Conservation (phyloP, 129 eudicot species). For the Sambucus nigra region DNA sequence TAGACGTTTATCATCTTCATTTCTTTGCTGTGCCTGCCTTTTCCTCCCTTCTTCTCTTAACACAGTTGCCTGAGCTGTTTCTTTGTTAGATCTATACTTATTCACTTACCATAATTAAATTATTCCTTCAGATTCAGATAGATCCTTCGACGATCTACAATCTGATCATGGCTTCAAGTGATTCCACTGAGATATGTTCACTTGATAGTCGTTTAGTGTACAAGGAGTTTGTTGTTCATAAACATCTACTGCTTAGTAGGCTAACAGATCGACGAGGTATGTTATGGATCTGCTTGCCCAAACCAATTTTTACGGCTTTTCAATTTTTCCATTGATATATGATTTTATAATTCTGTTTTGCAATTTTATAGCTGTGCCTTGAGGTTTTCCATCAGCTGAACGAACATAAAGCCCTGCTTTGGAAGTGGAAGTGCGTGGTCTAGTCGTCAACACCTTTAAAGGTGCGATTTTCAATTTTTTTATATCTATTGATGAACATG, state of each 20-base stretch:
- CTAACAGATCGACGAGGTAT: conserved; percentile 15
- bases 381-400: too few species aligned
- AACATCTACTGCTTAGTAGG: not conserved
- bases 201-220: not conserved
- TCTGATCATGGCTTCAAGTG: conserved; percentile 20
- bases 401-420: too few species aligned
- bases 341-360: not conserved
- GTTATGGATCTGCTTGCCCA: not conserved
- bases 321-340: not conserved
- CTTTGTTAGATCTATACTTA: conserved; percentile 13
- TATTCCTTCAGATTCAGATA: not conserved
- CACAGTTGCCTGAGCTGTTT: not conserved
- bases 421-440: too few species aligned
- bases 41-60: too few species aligned
- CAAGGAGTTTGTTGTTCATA: not conserved
- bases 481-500: too few species aligned
- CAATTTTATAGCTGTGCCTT: too few species aligned
- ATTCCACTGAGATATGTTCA: not conserved
- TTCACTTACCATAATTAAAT: not conserved
- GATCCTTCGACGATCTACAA: conserved; percentile 47
- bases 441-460: not conserved
- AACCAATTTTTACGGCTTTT: not conserved
- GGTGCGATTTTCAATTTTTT: not conserved
- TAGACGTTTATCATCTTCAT: too few species aligned
- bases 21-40: too few species aligned